These are phyloP conservation scores for Lobosporangium transversale DNA, from an alignment of 192 early-diverging fungal genomes.

Conservation along the genomic window DNA sequence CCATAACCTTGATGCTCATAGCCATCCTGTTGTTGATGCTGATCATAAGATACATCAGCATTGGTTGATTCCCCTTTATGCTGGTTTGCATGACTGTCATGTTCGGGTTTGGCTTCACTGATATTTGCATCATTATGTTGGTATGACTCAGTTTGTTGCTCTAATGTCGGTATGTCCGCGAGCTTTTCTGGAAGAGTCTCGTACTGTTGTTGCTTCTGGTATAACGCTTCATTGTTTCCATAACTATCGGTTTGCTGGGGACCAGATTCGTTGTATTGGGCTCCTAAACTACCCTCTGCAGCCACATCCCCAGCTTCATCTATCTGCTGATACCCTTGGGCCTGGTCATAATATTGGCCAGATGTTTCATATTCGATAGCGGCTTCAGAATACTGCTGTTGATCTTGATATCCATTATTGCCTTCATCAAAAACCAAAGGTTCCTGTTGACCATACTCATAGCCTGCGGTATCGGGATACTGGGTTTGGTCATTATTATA, in stretches of 20 bases:
- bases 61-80: no score
- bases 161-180: slow-evolving; percentile 31
- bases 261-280: slow-evolving; percentile 20
- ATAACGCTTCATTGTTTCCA: no score
- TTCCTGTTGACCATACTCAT: slow-evolving; percentile 2
- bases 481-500: slow-evolving; percentile 3
- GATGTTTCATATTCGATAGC: neutral
- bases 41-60: neutral
- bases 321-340: slow-evolving; percentile 14
- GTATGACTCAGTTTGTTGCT: no score
- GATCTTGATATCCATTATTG: slow-evolving; percentile 16
- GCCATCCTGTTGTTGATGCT: neutral
- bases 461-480: neutral
- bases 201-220: neutral
- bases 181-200: neutral
- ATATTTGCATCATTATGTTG: no score
- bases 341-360: slow-evolving; percentile 9
- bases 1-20: neutral
- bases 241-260: slow-evolving; percentile 5
- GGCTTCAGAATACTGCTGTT: slow-evolving; percentile 10
- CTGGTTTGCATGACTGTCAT: no score
- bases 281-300: slow-evolving; percentile 8
- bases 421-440: neutral
- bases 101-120: no score
- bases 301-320: slow-evolving; percentile 2